Base-by-base conservation (phyloP, 306 rosid genomes). In the Pyrus betulifolia region DNA sequence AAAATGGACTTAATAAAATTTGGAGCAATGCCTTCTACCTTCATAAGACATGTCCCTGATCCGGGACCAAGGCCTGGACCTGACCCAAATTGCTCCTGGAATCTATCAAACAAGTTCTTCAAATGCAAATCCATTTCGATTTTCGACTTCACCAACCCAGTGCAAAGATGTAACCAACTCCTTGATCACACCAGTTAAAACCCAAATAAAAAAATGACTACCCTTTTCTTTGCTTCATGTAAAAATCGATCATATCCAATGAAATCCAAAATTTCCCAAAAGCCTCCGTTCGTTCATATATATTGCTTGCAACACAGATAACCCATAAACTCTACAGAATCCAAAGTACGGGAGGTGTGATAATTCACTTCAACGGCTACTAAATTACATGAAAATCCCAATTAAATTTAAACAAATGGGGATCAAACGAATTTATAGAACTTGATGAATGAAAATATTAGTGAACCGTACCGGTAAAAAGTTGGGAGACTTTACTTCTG, bases 51-150 rank as follows among this genome's bases (percentile, higher is more conserved):
- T 61, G 93, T 79, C 76, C 91, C 93, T 21, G 91, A 88, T 88
- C 93, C 93, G 58, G 91, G 96, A 76, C 92, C 96, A 40, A 90
- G 78, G 33, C 91, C 91, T 22, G 89, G 96, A 40, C 93, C 96
- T 52, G 86, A 83, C 66, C 93, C 90, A 77, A 90, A 90, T 74
- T 88, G 91, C 66, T 90, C 96, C 72, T 88, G 91, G 83, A 84
- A 90, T 82, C 91, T 85, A 27, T 61, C 86, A 74, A 90, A 90
- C 76, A 90, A 21, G 78, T 84, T 78, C 85, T 88, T 90, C 93
- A 90, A 80, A 85, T 90, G 88, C 82, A 87, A 80, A 83, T 90
- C 93, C 93, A 90, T 90, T 61, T 22, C 15, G 27, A 55, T 8
- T 55, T 28, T 23, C 25, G 23, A 76, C 51, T 58, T 75, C 59